Evolutionary conservation across 2,329 filamentous ascomycete genomes (phyloP).

Genomic region (Verticillium albo-atrum): DNA sequence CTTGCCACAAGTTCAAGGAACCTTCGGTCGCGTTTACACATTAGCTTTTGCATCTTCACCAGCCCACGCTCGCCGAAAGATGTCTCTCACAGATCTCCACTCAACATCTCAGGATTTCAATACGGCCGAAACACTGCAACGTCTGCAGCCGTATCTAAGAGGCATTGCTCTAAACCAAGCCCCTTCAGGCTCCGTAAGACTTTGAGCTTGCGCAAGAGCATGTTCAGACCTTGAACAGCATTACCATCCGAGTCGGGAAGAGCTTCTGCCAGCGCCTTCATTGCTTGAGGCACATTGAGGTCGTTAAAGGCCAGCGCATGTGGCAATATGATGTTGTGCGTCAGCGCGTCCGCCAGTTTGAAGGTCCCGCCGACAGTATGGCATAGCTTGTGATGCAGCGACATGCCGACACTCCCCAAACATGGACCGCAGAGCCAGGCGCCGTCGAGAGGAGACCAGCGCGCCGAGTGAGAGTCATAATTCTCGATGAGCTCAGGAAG

Average conservation of each 20-base stretch:
- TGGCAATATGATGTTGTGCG: slow-evolving; percentile 58
- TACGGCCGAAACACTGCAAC: slow-evolving; percentile 55
- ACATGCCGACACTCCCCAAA: slow-evolving; percentile 56
- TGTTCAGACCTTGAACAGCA: slow-evolving; percentile 52
- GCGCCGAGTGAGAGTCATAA: background rate
- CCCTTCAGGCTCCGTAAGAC: slow-evolving; percentile 49
- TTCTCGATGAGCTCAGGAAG: background rate
- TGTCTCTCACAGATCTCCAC: slow-evolving; percentile 44
- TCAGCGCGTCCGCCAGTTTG: slow-evolving; percentile 61
- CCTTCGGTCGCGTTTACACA: slow-evolving; percentile 10
- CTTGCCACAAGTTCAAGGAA: background rate
- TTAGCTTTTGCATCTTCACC: slow-evolving; percentile 45
- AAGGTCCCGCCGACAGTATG: slow-evolving; percentile 61
- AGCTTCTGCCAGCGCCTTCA: slow-evolving; percentile 46
- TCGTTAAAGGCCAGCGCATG: slow-evolving; percentile 61
- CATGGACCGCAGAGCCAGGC: slow-evolving; percentile 62
- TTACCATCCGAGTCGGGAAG: slow-evolving; percentile 55
- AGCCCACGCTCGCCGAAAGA: slow-evolving; percentile 57
- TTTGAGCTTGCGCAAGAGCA: slow-evolving; percentile 45
- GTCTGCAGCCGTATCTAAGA: slow-evolving; percentile 56
- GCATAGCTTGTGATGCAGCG: slow-evolving; percentile 64
- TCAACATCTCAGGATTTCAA: slow-evolving; percentile 55
- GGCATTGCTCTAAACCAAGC: slow-evolving; percentile 55
- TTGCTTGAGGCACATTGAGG: slow-evolving; percentile 45
- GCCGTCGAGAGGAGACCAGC: slow-evolving; percentile 64